Evolutionary conservation across 441 rosid genomes (phyloP).

Genomic region (Sinapis alba): DNA sequence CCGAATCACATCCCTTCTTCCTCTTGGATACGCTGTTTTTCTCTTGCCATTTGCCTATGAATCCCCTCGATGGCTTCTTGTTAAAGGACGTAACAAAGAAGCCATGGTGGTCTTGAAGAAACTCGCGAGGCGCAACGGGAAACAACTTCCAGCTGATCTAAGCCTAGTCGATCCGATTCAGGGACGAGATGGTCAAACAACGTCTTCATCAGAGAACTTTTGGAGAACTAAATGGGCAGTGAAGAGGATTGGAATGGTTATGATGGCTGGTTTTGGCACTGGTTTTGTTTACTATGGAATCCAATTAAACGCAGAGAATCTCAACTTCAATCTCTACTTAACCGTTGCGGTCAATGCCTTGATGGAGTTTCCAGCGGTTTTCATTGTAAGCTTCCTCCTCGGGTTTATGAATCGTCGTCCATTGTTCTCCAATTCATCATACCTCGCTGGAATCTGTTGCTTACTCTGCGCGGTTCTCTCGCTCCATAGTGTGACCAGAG

Average conservation of each 20-base stretch:
- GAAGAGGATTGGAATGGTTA: constrained; percentile 50
- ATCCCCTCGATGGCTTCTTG: constrained; percentile 76
- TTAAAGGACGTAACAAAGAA: constrained; percentile 53
- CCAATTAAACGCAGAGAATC: constrained; percentile 65
- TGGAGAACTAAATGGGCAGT: constrained; percentile 73
- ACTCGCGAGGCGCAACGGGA: constrained; percentile 52
- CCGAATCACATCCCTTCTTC: constrained; percentile 48
- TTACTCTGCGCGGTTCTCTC: constrained; percentile 59
- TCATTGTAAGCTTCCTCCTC: constrained; percentile 51
- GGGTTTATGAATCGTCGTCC: constrained; percentile 53
- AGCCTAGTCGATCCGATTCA: constrained; percentile 41
- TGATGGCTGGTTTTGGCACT: constrained; percentile 65
- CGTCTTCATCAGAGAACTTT: constrained; percentile 41
- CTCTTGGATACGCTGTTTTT: constrained; percentile 49
- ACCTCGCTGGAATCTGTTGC: constrained; percentile 49
- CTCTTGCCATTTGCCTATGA: constrained; percentile 58
- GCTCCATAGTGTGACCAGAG: neutral
- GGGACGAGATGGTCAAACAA: neutral
- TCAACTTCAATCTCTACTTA: constrained; percentile 57
- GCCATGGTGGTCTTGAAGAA: constrained; percentile 51
- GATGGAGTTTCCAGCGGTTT: constrained; percentile 75
- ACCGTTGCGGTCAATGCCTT: constrained; percentile 60
- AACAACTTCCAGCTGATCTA: constrained; percentile 49
- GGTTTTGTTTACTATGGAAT: constrained; percentile 80
- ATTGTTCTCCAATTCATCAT: constrained; percentile 50